These are phyloP conservation scores for Phylloboletellus chloephorus DNA, from an alignment of 1,284 basidiomycete species.

Conservation along the genomic window DNA sequence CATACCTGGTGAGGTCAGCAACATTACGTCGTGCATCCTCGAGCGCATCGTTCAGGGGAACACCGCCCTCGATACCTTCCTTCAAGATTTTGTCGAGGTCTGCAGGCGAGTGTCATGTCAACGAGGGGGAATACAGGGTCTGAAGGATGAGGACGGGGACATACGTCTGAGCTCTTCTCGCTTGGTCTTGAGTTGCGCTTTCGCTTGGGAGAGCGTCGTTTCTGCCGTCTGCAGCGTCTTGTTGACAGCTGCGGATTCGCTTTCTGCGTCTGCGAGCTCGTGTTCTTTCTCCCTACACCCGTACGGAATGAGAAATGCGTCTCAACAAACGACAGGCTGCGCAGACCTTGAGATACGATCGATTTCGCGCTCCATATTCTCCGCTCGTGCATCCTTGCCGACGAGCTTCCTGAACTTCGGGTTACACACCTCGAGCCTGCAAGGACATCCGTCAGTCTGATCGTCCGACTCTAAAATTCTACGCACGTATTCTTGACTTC, in stretches of 20 bases:
- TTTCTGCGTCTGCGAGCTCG: slow-evolving; percentile 54
- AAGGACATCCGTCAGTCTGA: not conserved
- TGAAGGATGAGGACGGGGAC: slow-evolving; percentile 4
- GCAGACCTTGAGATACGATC: slow-evolving; percentile 55
- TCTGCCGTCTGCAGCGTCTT: slow-evolving; percentile 58
- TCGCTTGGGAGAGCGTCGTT: slow-evolving; percentile 52
- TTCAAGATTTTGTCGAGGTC: slow-evolving; percentile 53
- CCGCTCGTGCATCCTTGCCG: slow-evolving; percentile 51
- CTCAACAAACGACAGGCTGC: not conserved
- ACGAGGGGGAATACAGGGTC: not conserved
- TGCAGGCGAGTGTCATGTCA: slow-evolving; percentile 25
- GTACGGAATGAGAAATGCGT: not conserved
- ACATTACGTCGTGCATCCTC: slow-evolving; percentile 52
- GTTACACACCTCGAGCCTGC: slow-evolving; percentile 58
- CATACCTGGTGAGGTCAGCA: slow-evolving; percentile 51
- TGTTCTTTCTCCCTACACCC: slow-evolving; percentile 59
- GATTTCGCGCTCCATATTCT: slow-evolving; percentile 70
- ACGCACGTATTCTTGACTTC: slow-evolving; percentile 69
- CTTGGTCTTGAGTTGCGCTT: slow-evolving; percentile 59
- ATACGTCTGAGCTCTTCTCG: slow-evolving; percentile 59
- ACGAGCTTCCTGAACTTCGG: slow-evolving; percentile 61
- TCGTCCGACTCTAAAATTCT: not conserved
- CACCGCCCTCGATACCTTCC: slow-evolving; percentile 39
- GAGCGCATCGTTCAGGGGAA: slow-evolving; percentile 52
- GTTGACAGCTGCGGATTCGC: slow-evolving; percentile 44